These are phyloP conservation scores for Tulasnella sp. DNA, from an alignment of 768 basidiomycete species.

Conservation along the genomic window DNA sequence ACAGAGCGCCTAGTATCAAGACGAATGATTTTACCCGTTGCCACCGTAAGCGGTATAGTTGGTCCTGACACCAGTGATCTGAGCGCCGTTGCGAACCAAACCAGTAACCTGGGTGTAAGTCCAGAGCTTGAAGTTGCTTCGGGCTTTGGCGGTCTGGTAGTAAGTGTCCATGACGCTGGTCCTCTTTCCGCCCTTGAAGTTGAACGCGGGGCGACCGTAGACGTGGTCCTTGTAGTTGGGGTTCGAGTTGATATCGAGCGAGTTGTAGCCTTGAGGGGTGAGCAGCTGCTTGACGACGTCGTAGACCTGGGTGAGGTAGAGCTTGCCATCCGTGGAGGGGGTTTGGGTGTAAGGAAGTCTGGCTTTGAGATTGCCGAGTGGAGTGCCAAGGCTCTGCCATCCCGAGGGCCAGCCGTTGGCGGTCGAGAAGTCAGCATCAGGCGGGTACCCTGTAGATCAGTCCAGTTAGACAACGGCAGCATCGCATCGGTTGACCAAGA, in stretches of 20 bases:
- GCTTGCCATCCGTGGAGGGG: constrained; percentile 47
- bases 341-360: constrained; percentile 48
- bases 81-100: constrained; percentile 44
- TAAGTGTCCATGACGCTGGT: constrained; percentile 50
- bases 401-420: constrained; percentile 41
- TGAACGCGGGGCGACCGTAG: constrained; percentile 41
- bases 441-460: constrained; percentile 33
- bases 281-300: constrained; percentile 37
- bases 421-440: constrained; percentile 39
- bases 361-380: constrained; percentile 37
- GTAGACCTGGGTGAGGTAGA: constrained; percentile 42
- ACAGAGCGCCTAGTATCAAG: background rate
- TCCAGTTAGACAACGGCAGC: constrained; percentile 18
- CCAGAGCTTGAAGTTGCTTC: constrained; percentile 41
- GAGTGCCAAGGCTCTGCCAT: constrained; percentile 42
- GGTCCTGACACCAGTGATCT: constrained; percentile 48
- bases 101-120: constrained; percentile 38
- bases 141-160: constrained; percentile 40
- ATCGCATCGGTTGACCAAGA: no score
- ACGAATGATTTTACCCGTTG: constrained; percentile 23
- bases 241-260: constrained; percentile 44
- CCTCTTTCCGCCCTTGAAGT: constrained; percentile 26
- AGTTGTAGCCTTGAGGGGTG: constrained; percentile 37
- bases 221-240: constrained; percentile 48
- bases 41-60: constrained; percentile 47